Evolutionary conservation across 1,284 basidiomycete genomes (phyloP).

Genomic region (Vanrija pseudolonga): DNA sequence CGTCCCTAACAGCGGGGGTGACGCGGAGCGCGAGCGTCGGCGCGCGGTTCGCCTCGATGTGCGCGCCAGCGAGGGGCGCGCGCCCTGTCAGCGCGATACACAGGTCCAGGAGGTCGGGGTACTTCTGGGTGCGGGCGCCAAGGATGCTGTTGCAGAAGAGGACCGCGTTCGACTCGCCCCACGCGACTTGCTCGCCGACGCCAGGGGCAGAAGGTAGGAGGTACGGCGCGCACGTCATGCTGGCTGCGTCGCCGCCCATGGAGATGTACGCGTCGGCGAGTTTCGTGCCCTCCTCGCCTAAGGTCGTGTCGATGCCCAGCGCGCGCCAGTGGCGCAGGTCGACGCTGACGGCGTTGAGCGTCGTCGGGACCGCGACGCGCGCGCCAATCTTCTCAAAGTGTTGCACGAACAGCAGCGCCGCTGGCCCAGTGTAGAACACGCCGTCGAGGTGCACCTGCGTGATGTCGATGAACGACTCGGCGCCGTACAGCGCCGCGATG

Average conservation of each 20-base stretch:
- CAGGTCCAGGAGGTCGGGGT: constrained; percentile 16
- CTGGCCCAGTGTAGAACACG: constrained; percentile 13
- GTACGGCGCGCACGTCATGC: constrained; percentile 13
- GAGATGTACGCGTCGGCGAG: constrained; percentile 2
- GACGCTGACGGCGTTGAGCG: constrained; percentile 9
- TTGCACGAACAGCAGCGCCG: constrained; percentile 4
- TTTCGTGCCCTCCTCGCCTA: neutral
- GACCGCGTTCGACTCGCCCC: constrained; percentile 14
- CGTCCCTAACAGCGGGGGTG: neutral
- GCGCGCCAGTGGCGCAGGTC: constrained; percentile 1
- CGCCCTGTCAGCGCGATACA: constrained; percentile 10
- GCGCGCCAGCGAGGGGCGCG: constrained; percentile 4
- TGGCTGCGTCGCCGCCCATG: neutral
- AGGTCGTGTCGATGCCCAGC: neutral
- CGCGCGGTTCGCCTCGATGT: neutral
- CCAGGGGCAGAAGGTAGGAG: constrained; percentile 5
- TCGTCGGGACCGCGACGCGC: constrained; percentile 9
- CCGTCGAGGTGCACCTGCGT: constrained; percentile 9
- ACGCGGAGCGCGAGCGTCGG: neutral
- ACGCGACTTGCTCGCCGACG: constrained; percentile 1
- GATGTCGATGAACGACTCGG: neutral
- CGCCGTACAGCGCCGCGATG: constrained; percentile 11
- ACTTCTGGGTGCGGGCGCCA: constrained; percentile 12
- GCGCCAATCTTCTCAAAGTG: constrained; percentile 6
- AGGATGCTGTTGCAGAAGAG: constrained; percentile 12